Evolutionary conservation across 2,329 filamentous ascomycete species (phyloP).

Genomic region (Trichophyton simii): DNA sequence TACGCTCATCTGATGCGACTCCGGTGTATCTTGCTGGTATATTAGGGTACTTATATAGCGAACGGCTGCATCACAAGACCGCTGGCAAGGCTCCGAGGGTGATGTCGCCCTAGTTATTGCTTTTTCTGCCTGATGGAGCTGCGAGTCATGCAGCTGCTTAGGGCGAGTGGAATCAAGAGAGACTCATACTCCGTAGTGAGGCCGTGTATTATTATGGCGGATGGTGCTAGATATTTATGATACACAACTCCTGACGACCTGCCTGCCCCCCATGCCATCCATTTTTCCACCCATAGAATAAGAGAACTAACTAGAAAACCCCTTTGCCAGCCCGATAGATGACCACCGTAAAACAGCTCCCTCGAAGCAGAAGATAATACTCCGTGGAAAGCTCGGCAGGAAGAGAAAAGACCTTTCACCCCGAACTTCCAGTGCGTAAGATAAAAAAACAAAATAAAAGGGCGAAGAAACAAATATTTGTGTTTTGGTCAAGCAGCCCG

Average conservation of each 20-base stretch:
- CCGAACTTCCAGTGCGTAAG: background rate
- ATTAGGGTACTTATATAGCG: background rate
- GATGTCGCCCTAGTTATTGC: background rate
- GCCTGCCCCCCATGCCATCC: too few species aligned
- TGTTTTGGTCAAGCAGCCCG: too few species aligned
- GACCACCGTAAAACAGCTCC: background rate
- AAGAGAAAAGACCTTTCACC: background rate
- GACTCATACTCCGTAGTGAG: too few species aligned
- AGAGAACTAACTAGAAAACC: background rate
- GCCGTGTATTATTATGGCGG: too few species aligned
- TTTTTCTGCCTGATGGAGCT: background rate
- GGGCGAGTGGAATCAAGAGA: too few species aligned
- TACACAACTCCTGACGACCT: background rate
- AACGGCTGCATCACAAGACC: background rate
- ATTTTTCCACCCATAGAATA: too few species aligned
- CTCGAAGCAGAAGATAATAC: background rate
- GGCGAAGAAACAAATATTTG: background rate
- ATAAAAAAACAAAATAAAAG: slow-evolving; percentile 1
- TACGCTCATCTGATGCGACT: background rate
- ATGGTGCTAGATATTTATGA: background rate
- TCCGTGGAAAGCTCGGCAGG: background rate
- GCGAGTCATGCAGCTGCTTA: too few species aligned
- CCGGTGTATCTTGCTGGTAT: background rate
- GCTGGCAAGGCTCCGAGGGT: background rate
- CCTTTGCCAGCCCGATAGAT: background rate